Conservation (phyloP, 1,284 basidiomycete species). For the Irpex sp. region DNA sequence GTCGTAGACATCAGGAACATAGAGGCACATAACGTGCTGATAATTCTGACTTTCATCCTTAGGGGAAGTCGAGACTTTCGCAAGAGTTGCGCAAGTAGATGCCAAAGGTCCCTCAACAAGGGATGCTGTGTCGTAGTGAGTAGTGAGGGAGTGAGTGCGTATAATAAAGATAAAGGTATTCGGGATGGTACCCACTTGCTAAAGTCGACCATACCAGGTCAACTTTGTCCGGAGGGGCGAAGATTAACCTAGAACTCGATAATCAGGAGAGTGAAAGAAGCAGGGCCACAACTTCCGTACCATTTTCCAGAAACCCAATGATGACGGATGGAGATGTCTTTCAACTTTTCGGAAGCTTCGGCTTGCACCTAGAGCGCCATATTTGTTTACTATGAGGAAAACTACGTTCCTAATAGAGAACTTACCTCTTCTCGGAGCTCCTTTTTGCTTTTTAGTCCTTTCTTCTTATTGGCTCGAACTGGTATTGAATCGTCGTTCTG, state of each 20-base stretch:
- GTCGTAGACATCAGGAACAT: constrained; percentile 65
- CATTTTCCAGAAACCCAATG: constrained; percentile 61
- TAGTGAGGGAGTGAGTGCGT: not conserved
- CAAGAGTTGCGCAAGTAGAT: constrained; percentile 43
- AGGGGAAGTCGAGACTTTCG: constrained; percentile 63
- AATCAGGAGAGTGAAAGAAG: not conserved
- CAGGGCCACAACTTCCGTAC: constrained; percentile 27
- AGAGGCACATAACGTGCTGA: constrained; percentile 65
- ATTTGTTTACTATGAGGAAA: not conserved
- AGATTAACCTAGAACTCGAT: constrained; percentile 47
- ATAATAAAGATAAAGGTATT: not conserved
- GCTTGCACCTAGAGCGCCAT: constrained; percentile 42
- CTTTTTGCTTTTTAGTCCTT: constrained; percentile 65
- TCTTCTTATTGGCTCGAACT: constrained; percentile 60
- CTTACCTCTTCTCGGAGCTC: constrained; percentile 62
- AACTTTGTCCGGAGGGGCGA: constrained; percentile 52
- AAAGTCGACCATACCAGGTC: constrained; percentile 55
- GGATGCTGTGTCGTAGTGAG: constrained; percentile 37
- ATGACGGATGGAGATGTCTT: constrained; percentile 48
- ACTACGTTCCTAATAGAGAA: not conserved
- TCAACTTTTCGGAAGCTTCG: constrained; percentile 50
- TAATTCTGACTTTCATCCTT: constrained; percentile 39
- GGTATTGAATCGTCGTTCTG: constrained; percentile 65
- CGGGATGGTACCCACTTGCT: constrained; percentile 36
- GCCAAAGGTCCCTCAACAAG: constrained; percentile 56